Evolutionary conservation across 345 rosid genomes (phyloP).

Genomic region (Dimocarpus longan): DNA sequence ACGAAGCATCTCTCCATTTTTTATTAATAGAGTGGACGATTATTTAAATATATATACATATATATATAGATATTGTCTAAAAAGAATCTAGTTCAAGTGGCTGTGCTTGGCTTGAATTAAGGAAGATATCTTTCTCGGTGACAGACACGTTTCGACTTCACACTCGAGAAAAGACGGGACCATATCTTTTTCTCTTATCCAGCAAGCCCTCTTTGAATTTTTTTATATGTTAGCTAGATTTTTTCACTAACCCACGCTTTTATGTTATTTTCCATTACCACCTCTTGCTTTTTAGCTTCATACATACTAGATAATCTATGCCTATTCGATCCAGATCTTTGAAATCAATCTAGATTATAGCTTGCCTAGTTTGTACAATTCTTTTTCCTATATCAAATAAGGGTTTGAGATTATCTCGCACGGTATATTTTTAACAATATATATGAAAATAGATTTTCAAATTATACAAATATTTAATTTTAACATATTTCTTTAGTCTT

Average conservation of each 20-base stretch:
- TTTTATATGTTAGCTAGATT: background rate
- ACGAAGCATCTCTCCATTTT: no score
- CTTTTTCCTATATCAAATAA: no score
- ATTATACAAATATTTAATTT: no score
- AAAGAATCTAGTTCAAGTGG: conserved; percentile 22
- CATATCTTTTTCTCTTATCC: conserved; percentile 41
- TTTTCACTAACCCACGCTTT: background rate
- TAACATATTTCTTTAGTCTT: no score
- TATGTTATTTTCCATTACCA: background rate
- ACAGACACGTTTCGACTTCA: conserved; percentile 28
- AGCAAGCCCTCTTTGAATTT: conserved; percentile 1
- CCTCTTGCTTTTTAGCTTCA: background rate
- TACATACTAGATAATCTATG: background rate
- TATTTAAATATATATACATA: no score
- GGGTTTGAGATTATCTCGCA: no score
- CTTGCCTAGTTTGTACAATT: no score
- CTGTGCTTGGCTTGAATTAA: background rate
- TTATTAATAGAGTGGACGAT: no score
- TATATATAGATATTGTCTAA: no score
- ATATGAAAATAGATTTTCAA: no score
- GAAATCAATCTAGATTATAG: no score
- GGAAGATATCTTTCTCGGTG: conserved; percentile 9
- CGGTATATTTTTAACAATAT: no score
- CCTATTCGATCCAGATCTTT: background rate
- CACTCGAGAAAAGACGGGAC: conserved; percentile 30